Evolutionary conservation across 192 early-diverging fungal species (phyloP), one percentile per base, ranked within the genome.

Genomic region (Geranomyces variabilis): DNA sequence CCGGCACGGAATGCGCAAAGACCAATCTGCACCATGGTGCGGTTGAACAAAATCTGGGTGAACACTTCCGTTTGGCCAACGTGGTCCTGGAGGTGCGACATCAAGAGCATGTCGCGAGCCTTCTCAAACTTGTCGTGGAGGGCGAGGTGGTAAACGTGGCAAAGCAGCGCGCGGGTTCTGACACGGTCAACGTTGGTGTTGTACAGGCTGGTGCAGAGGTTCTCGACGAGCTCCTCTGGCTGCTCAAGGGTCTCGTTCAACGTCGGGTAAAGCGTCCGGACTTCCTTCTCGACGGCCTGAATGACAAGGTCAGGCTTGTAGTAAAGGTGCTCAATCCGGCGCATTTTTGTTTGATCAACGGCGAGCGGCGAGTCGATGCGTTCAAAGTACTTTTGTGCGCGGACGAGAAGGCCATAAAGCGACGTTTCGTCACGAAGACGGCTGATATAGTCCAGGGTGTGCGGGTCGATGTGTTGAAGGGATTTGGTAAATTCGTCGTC

Each of bases 401-500:
- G 93, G 28, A 94, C 90, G 67, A 98, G 91, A 19, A 94, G 83
- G 43, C 87, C 86, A 70, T 98, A 99, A 34, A 97, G 80, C 21
- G 85, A 75, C 31, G 91, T 89, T 64, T 98, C 92, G 80, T 98
- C 95, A 63, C 90, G 86, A 70, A 99, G 89, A 57, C 97, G 91
- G 66, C 91, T 93, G 66, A 98, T 87, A 73, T 98, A 99, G 69
- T 99, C 96, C 60, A 92, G 91, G 43, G 96, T 93, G 78, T 97
- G 94, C 64, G 96, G 96, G 82, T 99, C 97, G 74, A 96, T 95
- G 76, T 89, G 89, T 77, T 96, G 96, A 48, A 99, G 87, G 29
- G 95, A 92, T 80, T 93, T 92, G 70, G 87, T 93, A 81, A 97
- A 99, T 82, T 99, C 97, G 66, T 98, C 96, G 81, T 97, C 95